A percentile compares a stretch with the other conserved stretches of the same genome.
These are phyloP conservation scores for Leersia perrieri DNA, from an alignment of 176 grass and related monocot genomes.

Conservation along the genomic window DNA sequence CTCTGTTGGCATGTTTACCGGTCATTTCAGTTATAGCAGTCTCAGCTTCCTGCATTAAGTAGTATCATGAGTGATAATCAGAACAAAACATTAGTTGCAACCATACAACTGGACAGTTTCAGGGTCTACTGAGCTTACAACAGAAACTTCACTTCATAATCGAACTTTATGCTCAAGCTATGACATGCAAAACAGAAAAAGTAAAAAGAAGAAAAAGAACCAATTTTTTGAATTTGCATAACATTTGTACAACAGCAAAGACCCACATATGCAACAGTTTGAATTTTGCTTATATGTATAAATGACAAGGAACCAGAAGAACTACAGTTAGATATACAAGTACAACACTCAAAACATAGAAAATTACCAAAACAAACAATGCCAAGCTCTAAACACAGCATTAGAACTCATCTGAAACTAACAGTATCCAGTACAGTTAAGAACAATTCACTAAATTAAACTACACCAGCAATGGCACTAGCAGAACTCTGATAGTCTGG, in stretches of 20 bases:
- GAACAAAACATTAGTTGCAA: neutral
- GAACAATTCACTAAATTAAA: constrained; percentile 1
- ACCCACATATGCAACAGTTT: neutral
- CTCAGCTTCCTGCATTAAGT: constrained; percentile 69
- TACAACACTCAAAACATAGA: neutral
- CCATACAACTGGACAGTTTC: neutral
- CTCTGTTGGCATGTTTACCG: constrained; percentile 37
- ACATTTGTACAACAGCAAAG: neutral
- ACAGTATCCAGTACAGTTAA: neutral
- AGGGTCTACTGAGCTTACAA: neutral
- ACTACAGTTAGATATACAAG: neutral
- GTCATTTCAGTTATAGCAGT: constrained; percentile 83
- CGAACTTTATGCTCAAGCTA: constrained; percentile 18
- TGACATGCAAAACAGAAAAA: constrained; percentile 11
- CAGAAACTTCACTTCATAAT: neutral
- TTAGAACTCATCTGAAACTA: neutral
- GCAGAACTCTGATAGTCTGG: neutral
- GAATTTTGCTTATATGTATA: neutral
- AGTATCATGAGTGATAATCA: constrained; percentile 4
- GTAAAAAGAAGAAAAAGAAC: neutral
- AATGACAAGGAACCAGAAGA: neutral
- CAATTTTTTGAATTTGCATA: neutral
- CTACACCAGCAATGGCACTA: neutral
- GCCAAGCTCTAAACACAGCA: neutral
- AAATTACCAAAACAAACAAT: neutral